These are phyloP conservation scores for Paramarasmius palmivorus DNA, from an alignment of 1,284 basidiomycete genomes.

Conservation along the genomic window DNA sequence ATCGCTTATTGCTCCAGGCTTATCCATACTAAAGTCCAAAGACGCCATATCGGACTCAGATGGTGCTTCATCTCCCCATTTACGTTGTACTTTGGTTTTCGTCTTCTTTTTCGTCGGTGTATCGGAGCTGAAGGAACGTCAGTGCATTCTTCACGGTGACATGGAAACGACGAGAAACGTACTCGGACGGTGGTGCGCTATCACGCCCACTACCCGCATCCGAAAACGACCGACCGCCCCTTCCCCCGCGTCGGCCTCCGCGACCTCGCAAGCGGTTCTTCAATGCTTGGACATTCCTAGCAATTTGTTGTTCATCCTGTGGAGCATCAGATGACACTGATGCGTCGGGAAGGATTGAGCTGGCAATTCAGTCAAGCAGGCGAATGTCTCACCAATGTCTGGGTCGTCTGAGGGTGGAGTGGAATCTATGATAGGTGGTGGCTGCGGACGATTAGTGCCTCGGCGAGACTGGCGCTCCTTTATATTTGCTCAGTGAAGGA, in stretches of 20 bases:
- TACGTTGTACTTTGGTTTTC: slow-evolving; percentile 80
- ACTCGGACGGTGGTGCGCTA: slow-evolving; percentile 67
- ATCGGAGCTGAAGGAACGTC: slow-evolving; percentile 52
- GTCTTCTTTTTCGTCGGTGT: slow-evolving; percentile 56
- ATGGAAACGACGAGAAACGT: slow-evolving; percentile 25
- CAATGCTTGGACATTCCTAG: slow-evolving; percentile 88
- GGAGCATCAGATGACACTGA: slow-evolving; percentile 55
- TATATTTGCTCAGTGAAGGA: neutral
- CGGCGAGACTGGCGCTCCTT: slow-evolving; percentile 73
- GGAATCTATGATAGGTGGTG: slow-evolving; percentile 34
- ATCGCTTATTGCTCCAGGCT: slow-evolving; percentile 32
- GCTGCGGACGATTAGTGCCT: slow-evolving; percentile 38
- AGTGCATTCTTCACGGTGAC: slow-evolving; percentile 14
- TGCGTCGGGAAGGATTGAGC: slow-evolving; percentile 43
- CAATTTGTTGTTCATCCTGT: slow-evolving; percentile 87
- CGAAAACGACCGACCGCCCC: slow-evolving; percentile 49
- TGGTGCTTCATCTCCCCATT: slow-evolving; percentile 86
- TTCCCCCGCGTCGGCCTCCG: slow-evolving; percentile 57
- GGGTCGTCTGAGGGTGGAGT: slow-evolving; percentile 63
- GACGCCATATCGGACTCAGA: slow-evolving; percentile 86
- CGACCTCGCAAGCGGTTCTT: slow-evolving; percentile 79
- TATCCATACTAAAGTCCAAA: slow-evolving; percentile 80
- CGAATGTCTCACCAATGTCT: slow-evolving; percentile 42
- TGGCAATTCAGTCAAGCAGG: slow-evolving; percentile 4
- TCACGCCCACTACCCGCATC: slow-evolving; percentile 61